These are phyloP conservation scores for Orbilia javanica DNA, from an alignment of 2,329 filamentous ascomycete genomes.

Conservation along the genomic window DNA sequence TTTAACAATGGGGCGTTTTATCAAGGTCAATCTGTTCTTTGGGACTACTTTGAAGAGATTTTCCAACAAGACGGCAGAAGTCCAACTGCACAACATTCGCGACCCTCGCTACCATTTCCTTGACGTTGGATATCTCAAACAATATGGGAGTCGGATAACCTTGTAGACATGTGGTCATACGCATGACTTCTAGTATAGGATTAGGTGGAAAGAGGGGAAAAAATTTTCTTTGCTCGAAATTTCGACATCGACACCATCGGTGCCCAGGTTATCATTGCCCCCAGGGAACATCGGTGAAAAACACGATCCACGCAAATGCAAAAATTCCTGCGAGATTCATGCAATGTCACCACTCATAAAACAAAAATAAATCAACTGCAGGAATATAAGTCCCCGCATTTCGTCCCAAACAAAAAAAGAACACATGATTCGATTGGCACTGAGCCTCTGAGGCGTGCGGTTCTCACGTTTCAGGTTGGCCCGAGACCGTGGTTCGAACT, in stretches of 20 bases:
- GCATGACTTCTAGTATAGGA: not conserved
- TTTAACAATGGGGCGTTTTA: slow-evolving; percentile 19
- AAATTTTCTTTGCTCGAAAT: slow-evolving; percentile 5
- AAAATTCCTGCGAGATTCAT: slow-evolving; percentile 17
- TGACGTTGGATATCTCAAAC: slow-evolving; percentile 25
- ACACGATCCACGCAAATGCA: not conserved
- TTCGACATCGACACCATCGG: not conserved
- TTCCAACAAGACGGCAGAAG: slow-evolving; percentile 23
- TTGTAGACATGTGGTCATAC: slow-evolving; percentile 18
- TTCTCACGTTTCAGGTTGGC: slow-evolving; percentile 38
- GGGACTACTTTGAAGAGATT: slow-evolving; percentile 22
- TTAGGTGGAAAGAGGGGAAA: not conserved
- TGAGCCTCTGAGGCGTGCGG: slow-evolving; percentile 1
- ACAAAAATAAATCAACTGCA: slow-evolving; percentile 18
- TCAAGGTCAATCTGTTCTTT: slow-evolving; percentile 26
- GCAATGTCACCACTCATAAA: slow-evolving; percentile 30
- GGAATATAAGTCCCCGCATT: slow-evolving; percentile 16
- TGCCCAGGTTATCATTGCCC: not conserved
- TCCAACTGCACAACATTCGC: slow-evolving; percentile 19
- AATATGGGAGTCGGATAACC: slow-evolving; percentile 7
- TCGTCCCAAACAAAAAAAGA: not conserved
- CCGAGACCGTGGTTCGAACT: slow-evolving; percentile 34
- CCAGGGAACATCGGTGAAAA: not conserved
- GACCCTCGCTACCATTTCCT: slow-evolving; percentile 28
- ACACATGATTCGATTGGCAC: slow-evolving; percentile 27